Evolutionary conservation across 441 rosid genomes (phyloP).

Genomic region (Lepidium campestre): DNA sequence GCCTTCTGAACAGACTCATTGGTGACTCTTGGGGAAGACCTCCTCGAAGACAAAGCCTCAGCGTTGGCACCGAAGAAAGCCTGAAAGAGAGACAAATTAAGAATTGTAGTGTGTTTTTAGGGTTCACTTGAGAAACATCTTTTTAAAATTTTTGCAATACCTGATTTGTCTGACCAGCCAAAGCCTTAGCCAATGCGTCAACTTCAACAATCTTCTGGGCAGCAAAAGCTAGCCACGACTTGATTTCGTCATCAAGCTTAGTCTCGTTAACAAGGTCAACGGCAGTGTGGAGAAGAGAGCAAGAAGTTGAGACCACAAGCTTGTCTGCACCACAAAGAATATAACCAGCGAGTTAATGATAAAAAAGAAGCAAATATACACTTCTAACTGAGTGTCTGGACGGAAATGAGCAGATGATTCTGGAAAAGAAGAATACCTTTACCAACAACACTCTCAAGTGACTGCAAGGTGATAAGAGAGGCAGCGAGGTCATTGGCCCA

Average conservation of each 20-base stretch:
- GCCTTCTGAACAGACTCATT: constrained; percentile 95
- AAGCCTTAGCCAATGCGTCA: constrained; percentile 81
- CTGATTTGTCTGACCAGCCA: constrained; percentile 81
- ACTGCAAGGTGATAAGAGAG: constrained; percentile 52
- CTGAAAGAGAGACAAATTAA: constrained; percentile 33
- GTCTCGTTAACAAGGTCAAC: constrained; percentile 89
- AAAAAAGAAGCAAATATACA: neutral
- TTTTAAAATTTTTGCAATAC: constrained; percentile 26
- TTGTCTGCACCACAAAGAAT: constrained; percentile 45
- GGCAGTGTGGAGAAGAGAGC: constrained; percentile 94
- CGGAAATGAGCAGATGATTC: neutral
- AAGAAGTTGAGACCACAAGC: constrained; percentile 91
- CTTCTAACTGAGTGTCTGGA: neutral
- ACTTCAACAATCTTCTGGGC: constrained; percentile 97
- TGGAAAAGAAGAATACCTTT: constrained; percentile 44
- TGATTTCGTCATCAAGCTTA: constrained; percentile 77
- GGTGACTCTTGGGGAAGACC: constrained; percentile 82
- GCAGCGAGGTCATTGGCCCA: constrained; percentile 96
- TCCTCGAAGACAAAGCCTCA: constrained; percentile 83
- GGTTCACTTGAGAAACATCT: neutral
- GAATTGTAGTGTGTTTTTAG: neutral
- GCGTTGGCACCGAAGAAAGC: constrained; percentile 73
- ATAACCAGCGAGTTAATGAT: neutral
- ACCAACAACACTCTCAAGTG: constrained; percentile 75
- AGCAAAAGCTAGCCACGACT: constrained; percentile 96